Conservation (phyloP, 371 early-diverging fungal genomes). For the Mortierella sp. region DNA sequence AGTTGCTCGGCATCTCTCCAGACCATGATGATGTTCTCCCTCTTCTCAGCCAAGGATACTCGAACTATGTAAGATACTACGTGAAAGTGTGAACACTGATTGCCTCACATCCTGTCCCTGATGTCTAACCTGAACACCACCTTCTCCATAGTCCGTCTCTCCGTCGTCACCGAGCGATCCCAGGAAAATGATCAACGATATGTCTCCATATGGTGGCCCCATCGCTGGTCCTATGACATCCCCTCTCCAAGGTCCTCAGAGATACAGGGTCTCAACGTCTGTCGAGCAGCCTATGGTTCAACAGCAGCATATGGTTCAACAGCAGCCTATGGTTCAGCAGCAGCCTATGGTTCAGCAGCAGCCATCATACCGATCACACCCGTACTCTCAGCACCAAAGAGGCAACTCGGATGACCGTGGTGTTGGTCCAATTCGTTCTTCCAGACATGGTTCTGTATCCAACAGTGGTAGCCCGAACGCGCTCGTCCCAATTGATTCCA, state of each 20-base stretch:
- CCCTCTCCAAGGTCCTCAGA: conserved; percentile 21
- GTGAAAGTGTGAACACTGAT: neutral
- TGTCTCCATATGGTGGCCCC: conserved; percentile 3
- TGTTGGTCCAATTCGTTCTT: no score
- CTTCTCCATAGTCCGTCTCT: neutral
- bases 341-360: conserved; percentile 8
- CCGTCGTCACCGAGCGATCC: conserved; percentile 16
- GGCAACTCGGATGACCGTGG: conserved; percentile 32
- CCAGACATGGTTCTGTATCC: conserved; percentile 1
- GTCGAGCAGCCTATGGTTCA: conserved; percentile 5
- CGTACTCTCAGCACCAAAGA: conserved; percentile 27
- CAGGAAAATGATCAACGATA: conserved; percentile 12
- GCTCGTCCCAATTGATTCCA: conserved; percentile 14
- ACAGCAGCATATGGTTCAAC: conserved; percentile 17
- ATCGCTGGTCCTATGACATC: conserved; percentile 8
- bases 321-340: conserved; percentile 17
- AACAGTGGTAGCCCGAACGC: conserved; percentile 23
- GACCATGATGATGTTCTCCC: conserved; percentile 23
- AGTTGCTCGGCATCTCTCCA: conserved; percentile 43
- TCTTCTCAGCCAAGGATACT: neutral
- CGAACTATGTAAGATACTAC: conserved; percentile 17
- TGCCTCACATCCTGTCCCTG: neutral
- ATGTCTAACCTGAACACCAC: no score
- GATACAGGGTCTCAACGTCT: conserved; percentile 23
- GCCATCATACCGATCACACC: conserved; percentile 21